Evolutionary conservation across 768 basidiomycete species (phyloP).

Genomic region (Tylopilus balloui): DNA sequence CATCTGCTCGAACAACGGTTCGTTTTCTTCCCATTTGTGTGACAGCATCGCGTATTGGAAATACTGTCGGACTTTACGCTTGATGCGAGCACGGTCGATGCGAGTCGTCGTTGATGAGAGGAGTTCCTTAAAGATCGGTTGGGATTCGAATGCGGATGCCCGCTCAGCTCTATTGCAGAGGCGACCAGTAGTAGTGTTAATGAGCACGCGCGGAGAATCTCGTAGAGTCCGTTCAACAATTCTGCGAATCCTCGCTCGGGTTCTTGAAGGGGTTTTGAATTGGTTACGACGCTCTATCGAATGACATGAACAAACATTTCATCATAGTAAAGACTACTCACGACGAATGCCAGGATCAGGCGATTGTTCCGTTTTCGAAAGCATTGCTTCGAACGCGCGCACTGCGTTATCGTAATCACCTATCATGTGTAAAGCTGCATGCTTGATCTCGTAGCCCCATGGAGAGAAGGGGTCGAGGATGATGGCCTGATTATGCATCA

Average conservation of each 20-base stretch:
- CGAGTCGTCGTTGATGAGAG: neutral
- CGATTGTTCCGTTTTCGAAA: neutral
- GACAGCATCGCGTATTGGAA: conserved; percentile 5
- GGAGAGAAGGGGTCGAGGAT: neutral
- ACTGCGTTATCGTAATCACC: neutral
- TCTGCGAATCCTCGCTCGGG: neutral
- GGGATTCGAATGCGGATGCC: neutral
- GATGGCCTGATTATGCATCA: neutral
- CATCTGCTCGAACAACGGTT: neutral
- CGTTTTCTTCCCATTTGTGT: conserved; percentile 5
- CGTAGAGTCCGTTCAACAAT: neutral
- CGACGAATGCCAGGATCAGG: neutral
- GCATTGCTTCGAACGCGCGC: neutral
- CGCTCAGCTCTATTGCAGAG: neutral
- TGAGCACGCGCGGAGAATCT: neutral
- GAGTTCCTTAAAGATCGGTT: neutral
- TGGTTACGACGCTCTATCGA: neutral
- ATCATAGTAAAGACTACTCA: neutral
- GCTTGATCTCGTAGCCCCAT: neutral
- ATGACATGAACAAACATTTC: neutral
- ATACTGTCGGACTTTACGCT: neutral
- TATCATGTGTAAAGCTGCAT: neutral
- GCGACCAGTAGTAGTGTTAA: neutral
- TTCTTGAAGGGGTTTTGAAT: neutral
- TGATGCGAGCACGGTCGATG: neutral